Evolutionary conservation across 768 basidiomycete species (phyloP).

Genomic region (Suillus fuscotomentosus): DNA sequence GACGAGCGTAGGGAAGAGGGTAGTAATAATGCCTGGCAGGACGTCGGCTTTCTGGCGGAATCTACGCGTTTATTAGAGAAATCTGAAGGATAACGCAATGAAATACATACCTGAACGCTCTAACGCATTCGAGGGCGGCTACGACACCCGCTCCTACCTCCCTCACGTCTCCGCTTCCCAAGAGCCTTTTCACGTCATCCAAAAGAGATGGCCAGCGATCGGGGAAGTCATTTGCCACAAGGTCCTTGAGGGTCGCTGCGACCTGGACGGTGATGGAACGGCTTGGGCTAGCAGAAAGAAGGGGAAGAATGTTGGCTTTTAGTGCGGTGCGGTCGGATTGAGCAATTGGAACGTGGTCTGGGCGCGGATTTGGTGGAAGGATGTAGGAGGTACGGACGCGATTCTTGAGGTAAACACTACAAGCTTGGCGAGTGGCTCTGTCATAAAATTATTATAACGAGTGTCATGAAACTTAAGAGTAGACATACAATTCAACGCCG

Average conservation of each 20-base stretch:
- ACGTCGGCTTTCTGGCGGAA: slow-evolving; percentile 67
- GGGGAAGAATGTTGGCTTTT: slow-evolving; percentile 59
- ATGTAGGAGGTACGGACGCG: slow-evolving; percentile 71
- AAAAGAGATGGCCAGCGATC: slow-evolving; percentile 69
- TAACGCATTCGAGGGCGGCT: slow-evolving; percentile 72
- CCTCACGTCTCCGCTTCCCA: slow-evolving; percentile 60
- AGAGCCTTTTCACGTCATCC: slow-evolving; percentile 62
- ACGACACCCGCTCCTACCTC: slow-evolving; percentile 83
- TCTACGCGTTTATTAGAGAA: slow-evolving; percentile 43
- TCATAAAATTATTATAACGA: neutral
- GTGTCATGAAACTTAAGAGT: neutral
- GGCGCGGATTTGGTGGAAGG: slow-evolving; percentile 38
- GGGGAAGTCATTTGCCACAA: slow-evolving; percentile 79
- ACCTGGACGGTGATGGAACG: slow-evolving; percentile 75
- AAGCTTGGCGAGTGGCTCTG: slow-evolving; percentile 82
- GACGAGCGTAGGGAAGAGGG: slow-evolving; percentile 75
- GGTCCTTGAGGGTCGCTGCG: slow-evolving; percentile 66
- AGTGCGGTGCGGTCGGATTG: slow-evolving; percentile 72
- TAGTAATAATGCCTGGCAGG: slow-evolving; percentile 54
- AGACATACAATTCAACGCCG: slow-evolving; percentile 70
- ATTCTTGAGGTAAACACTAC: slow-evolving; percentile 89
- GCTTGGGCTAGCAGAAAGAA: slow-evolving; percentile 68
- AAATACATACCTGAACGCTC: slow-evolving; percentile 43
- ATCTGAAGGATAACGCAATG: neutral
- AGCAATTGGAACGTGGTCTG: slow-evolving; percentile 64